Evolutionary conservation across 2,329 filamentous ascomycete genomes (phyloP).

Genomic region (Clathrospora elynae): DNA sequence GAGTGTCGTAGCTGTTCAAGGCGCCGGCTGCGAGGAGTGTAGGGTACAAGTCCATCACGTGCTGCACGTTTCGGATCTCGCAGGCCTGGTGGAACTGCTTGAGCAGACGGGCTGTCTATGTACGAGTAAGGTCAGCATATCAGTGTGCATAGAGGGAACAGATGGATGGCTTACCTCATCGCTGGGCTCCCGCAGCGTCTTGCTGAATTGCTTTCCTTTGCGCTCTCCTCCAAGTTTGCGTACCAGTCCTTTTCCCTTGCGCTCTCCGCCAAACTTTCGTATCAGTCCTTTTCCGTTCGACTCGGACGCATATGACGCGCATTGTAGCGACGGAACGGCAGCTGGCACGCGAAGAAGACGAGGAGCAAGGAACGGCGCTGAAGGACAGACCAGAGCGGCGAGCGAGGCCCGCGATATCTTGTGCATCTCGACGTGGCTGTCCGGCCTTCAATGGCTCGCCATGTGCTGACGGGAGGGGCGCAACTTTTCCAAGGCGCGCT

Average conservation of each 20-base stretch:
- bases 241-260: not conserved
- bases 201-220: not conserved
- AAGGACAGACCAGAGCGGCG: constrained; percentile 41
- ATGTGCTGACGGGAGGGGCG: constrained; percentile 1
- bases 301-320: constrained; percentile 21
- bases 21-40: constrained; percentile 17
- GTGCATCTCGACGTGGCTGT: constrained; percentile 21
- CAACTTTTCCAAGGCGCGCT: constrained; percentile 16
- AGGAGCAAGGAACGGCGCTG: constrained; percentile 44
- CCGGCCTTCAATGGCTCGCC: not conserved
- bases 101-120: constrained; percentile 9
- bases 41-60: constrained; percentile 38
- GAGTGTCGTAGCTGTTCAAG: constrained; percentile 31
- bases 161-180: not conserved
- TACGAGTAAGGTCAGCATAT: not conserved
- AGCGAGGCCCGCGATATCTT: constrained; percentile 32
- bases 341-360: constrained; percentile 32
- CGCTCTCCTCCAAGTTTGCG: not conserved
- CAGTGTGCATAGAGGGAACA: too few species aligned
- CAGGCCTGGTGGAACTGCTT: constrained; percentile 26
- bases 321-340: constrained; percentile 11
- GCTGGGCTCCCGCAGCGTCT: not conserved
- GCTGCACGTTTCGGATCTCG: constrained; percentile 18
- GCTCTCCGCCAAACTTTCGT: not conserved
- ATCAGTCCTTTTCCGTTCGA: constrained; percentile 7